Percentiles rank a stretch among this genome's conserved stretches.
phyloP scores from a whole-genome alignment of 2,329 filamentous ascomycete species.

The Neophaeococcomyces mojaviensis region DNA sequence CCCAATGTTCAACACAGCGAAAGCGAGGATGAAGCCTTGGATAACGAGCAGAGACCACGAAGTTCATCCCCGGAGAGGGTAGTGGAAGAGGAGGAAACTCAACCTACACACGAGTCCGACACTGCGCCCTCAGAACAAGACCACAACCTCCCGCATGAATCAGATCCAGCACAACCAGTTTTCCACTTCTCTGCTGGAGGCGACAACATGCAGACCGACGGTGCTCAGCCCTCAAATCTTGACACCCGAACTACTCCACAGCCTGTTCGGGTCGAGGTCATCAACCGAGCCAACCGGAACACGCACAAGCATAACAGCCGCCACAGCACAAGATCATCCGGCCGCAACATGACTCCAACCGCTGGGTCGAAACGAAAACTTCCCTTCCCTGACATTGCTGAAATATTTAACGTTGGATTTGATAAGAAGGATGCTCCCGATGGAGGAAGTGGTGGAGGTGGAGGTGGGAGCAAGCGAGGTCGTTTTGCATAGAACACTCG shows the following conservation, averaged over 20 bases:
- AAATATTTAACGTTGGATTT: constrained; percentile 37
- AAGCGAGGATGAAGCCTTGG: constrained; percentile 37
- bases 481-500: constrained; percentile 31
- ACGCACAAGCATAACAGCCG: constrained; percentile 35
- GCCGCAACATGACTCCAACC: constrained; percentile 32
- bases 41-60: constrained; percentile 26
- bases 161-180: constrained; percentile 12
- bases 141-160: constrained; percentile 11
- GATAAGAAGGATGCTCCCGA: constrained; percentile 35
- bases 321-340: constrained; percentile 29
- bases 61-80: constrained; percentile 17
- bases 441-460: constrained; percentile 35
- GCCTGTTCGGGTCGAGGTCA: constrained; percentile 36
- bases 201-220: constrained; percentile 34
- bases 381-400: constrained; percentile 43
- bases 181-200: constrained; percentile 15
- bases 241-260: constrained; percentile 19
- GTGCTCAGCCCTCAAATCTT: constrained; percentile 25
- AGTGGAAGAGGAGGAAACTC: constrained; percentile 27
- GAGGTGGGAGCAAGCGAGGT: constrained; percentile 37
- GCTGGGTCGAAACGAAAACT: constrained; percentile 43
- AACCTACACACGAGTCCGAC: constrained; percentile 10
- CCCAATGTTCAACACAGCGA: constrained; percentile 27
- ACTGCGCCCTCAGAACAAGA: constrained; percentile 29
- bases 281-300: constrained; percentile 35